Base-by-base conservation (phyloP, 257 asterid genomes). In the Echium plantagineum region DNA sequence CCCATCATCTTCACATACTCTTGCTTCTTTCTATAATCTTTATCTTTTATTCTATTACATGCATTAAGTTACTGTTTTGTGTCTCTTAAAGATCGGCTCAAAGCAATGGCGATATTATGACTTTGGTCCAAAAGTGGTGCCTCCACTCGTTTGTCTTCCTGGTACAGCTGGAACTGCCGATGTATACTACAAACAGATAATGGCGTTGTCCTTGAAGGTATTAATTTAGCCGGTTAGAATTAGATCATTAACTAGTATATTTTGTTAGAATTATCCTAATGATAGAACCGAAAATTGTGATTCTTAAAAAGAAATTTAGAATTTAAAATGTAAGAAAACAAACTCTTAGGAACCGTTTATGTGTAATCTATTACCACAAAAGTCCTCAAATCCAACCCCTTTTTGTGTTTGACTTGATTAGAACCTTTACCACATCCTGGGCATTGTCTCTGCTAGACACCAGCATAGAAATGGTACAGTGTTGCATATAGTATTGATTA, bases 31-130 rank as follows among this genome's bases (percentile, higher is more conserved):
- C 15, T 42, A 13, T 42, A 10, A 12, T 42, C 17, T 13, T 42
- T 10, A 42, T 42, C 12, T 17, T 42, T 0, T 13, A 35, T 35
- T 35, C 10, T 35, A 35, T 7, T 35, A 7, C 9, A 35, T 35
- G 46, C 10, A 35, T 35, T 35, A 35, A 35, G 17, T 42, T 42
- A 10, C 12, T 63, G 54, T 24, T 56, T 22, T 18, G 42, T 51
- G 19, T 60, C 47, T 59, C 30, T 52, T 72, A 70, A 55, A 93
- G 99, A 84, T 93, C 73, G 94, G 94, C 60, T 78, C 94, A 68
- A 93, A 83, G 82, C 96, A 89, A 69, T 93, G 99, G 99, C 78
- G 95, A 67, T 93, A 93, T 75, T 93, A 93, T 72, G 99, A 93
- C 76, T 93, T 89, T 78, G 99, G 99, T 61, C 96, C 99, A 1